phyloP scores from a whole-genome alignment of 2,329 filamentous ascomycete genomes.

The Shiraia bambusicola region DNA sequence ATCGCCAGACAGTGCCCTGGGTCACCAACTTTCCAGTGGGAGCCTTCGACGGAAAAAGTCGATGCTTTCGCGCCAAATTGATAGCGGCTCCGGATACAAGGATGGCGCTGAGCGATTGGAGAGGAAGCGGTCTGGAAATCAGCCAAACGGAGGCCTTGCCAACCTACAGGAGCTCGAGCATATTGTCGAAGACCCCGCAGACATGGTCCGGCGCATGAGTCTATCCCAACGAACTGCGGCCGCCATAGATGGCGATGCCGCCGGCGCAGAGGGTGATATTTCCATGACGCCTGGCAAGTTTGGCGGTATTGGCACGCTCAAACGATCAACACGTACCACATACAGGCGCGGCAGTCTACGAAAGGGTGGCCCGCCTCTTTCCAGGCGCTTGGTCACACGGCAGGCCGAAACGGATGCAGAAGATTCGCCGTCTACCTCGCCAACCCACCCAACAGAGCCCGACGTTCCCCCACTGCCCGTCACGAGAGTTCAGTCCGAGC shows the following conservation, averaged over 20 bases:
- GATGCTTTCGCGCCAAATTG: constrained; percentile 90
- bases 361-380: constrained; percentile 73
- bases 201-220: constrained; percentile 70
- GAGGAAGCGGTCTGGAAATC: constrained; percentile 64
- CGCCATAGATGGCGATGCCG: no score
- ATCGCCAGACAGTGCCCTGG: constrained; percentile 56
- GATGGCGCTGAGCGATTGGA: constrained; percentile 82
- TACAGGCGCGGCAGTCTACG: constrained; percentile 87
- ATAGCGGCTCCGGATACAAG: constrained; percentile 72
- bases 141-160: constrained; percentile 52
- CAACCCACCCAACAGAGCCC: constrained; percentile 43
- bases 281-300: constrained; percentile 78
- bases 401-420: constrained; percentile 64
- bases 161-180: constrained; percentile 71
- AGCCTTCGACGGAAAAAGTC: constrained; percentile 85
- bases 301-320: constrained; percentile 74
- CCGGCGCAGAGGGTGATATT: constrained; percentile 59
- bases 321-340: constrained; percentile 87
- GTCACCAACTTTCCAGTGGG: constrained; percentile 57
- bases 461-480: constrained; percentile 51
- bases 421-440: constrained; percentile 53
- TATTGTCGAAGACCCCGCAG: constrained; percentile 76
- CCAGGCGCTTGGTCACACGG: constrained; percentile 66
- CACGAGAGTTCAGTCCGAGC: constrained; percentile 69
- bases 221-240: constrained; percentile 43